Evolutionary conservation across 2,329 filamentous ascomycete species (phyloP).

Genomic region (Onygena corvina): DNA sequence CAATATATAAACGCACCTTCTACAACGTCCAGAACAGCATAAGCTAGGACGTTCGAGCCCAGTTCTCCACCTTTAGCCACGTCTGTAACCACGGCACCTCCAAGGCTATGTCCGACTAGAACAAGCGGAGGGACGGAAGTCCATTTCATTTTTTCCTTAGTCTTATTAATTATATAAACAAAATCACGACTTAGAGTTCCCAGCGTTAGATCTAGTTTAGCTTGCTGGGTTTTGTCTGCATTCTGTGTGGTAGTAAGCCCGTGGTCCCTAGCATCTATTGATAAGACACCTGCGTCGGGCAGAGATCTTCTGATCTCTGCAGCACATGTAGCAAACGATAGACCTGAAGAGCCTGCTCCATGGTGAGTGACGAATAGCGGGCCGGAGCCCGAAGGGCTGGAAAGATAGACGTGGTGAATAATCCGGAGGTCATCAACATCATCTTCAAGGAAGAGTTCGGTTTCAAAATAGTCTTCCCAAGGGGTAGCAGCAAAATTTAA

Average conservation of each 20-base stretch:
- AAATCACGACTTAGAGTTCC: conserved; percentile 63
- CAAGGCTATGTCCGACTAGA: conserved; percentile 82
- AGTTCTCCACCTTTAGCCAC: conserved; percentile 57
- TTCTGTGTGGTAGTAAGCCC: conserved; percentile 48
- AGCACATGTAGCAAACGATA: conserved; percentile 77
- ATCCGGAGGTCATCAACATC: conserved; percentile 36
- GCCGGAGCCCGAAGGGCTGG: conserved; percentile 57
- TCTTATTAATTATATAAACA: conserved; percentile 54
- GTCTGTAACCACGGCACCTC: conserved; percentile 81
- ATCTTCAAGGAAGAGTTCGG: conserved; percentile 60
- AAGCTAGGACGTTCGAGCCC: conserved; percentile 61
- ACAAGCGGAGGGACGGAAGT: conserved; percentile 58
- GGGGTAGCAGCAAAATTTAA: conserved; percentile 46
- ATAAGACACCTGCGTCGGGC: conserved; percentile 70
- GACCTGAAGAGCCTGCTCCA: conserved; percentile 81
- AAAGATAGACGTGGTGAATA: conserved; percentile 76
- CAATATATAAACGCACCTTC: conserved; percentile 44
- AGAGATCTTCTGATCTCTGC: conserved; percentile 64
- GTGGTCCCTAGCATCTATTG: conserved; percentile 76
- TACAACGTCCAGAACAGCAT: conserved; percentile 86
- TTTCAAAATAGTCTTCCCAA: conserved; percentile 85
- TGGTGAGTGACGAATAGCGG: conserved; percentile 91
- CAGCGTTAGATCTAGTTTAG: conserved; percentile 55
- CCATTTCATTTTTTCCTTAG: conserved; percentile 61
- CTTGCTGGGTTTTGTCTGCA: conserved; percentile 13